Base-by-base conservation (phyloP, 805 yeast genomes). In the Candida awuae region DNA sequence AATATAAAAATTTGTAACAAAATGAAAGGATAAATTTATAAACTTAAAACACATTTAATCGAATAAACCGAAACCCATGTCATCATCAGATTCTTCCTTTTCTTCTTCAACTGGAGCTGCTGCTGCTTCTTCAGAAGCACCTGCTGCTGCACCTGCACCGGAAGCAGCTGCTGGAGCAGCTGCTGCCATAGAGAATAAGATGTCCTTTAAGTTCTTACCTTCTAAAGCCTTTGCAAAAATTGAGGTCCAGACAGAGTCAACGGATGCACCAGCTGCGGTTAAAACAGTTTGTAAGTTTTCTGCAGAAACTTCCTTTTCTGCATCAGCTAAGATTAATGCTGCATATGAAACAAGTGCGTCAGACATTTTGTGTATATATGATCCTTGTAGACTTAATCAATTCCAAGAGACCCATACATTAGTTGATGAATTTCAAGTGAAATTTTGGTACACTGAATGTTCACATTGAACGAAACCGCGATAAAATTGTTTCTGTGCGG, bases 311-410 rank as follows among this genome's bases (percentile, higher is more conserved):
- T 88, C 96, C 63, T 86, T 73, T 63, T 86, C 96, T 62, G 97
- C 85, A 66, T 90, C 98, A 55, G 97, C 95, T 70, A 90, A 78
- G 74, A 90, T 87, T 70, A 90, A 80, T 65, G 97, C 95, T 68
- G 98, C 97, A 84, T 86, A 87, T 59, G 96, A 84, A 65, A 86
- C 85, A 65, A 90, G 80, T 63, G 94, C 77, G 77, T 87, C 95
- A 68, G 94, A 83, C 95, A 85, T 85, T 25, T 13, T 67, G 56
- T 67, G 16, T 7, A 29, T 15, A n/a, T 29, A 16, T 5, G 5
- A n/a, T 29, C 20, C 17, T 29, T 29, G 36, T 14, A 16, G 17
- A 17, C 14, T 34, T 12, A 6, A 7, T 4, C 6, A 25, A 25
- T 25, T 25, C 13, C 28, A 9, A 25, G 10, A 4, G 4, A 25